Evolutionary conservation across 2,329 filamentous ascomycete genomes (phyloP).

Genomic region (Akanthomyces lecanii): DNA sequence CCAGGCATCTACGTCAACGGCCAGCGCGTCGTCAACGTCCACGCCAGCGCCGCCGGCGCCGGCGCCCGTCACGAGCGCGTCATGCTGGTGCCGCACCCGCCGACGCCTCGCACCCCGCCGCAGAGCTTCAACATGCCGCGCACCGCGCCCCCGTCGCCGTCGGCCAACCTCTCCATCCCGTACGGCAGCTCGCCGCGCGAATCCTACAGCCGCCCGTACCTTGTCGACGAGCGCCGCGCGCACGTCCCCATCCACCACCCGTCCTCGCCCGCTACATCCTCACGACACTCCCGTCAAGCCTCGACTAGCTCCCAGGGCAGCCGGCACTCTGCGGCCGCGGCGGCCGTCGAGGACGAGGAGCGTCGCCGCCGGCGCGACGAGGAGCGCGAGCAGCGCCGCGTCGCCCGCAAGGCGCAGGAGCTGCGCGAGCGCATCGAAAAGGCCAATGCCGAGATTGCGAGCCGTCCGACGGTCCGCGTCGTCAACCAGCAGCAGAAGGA

Average conservation of each 20-base stretch:
- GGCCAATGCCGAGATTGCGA: slow-evolving; percentile 41
- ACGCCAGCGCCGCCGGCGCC: slow-evolving; percentile 18
- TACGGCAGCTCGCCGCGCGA: slow-evolving; percentile 24
- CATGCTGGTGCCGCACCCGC: slow-evolving; percentile 41
- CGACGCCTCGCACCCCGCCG: slow-evolving; percentile 45
- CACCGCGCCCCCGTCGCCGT: slow-evolving; percentile 39
- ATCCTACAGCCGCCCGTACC: slow-evolving; percentile 30
- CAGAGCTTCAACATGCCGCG: slow-evolving; percentile 36
- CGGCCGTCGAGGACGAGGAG: slow-evolving; percentile 21
- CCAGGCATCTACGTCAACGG: slow-evolving; percentile 37
- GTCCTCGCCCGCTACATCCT: slow-evolving; percentile 28
- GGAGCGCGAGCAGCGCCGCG: slow-evolving; percentile 25
- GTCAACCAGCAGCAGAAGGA: background rate
- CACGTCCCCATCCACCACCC: slow-evolving; percentile 35
- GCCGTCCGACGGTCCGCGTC: slow-evolving; percentile 31
- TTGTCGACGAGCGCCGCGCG: slow-evolving; percentile 36
- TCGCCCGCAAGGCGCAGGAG: slow-evolving; percentile 17
- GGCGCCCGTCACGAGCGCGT: slow-evolving; percentile 39
- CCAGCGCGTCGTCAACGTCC: slow-evolving; percentile 32
- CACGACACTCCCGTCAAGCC: slow-evolving; percentile 33
- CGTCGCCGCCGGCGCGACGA: slow-evolving; percentile 21
- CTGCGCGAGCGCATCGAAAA: slow-evolving; percentile 34
- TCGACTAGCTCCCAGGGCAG: slow-evolving; percentile 35
- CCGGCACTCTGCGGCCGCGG: background rate
- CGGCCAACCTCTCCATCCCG: slow-evolving; percentile 21